Conservation (phyloP, 495 filamentous ascomycete genomes). For the Tuber calosporum region DNA sequence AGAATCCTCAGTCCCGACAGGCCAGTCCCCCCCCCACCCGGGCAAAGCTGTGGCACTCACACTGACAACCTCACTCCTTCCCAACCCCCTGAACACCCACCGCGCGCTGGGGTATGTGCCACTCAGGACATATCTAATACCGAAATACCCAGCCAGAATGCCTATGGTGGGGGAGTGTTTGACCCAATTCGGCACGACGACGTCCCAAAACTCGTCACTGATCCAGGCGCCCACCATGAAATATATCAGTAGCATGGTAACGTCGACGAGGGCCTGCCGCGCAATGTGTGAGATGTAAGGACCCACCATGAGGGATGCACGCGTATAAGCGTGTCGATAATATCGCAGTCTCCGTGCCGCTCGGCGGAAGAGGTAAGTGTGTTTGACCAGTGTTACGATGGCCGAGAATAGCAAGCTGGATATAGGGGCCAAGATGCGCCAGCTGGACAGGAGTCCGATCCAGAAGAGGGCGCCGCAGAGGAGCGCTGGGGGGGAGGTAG, state of each 20-base stretch:
- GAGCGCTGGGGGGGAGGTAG: neutral
- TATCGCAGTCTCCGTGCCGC: neutral
- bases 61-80: neutral
- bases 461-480: neutral
- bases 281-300: neutral
- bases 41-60: neutral
- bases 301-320: neutral
- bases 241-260: neutral
- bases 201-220: neutral
- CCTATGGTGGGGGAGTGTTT: neutral
- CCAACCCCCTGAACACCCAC: neutral
- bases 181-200: neutral
- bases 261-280: neutral
- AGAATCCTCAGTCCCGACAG: neutral
- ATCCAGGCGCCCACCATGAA: neutral
- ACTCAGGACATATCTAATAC: neutral
- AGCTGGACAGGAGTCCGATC: neutral
- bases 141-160: neutral
- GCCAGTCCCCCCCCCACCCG: neutral
- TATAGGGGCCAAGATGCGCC: neutral
- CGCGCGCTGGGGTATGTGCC: neutral
- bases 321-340: neutral
- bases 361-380: neutral
- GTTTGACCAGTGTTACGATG: neutral
- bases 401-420: neutral